Conservation (phyloP, 2,329 filamentous ascomycete genomes). For the Apiospora malaysiana region DNA sequence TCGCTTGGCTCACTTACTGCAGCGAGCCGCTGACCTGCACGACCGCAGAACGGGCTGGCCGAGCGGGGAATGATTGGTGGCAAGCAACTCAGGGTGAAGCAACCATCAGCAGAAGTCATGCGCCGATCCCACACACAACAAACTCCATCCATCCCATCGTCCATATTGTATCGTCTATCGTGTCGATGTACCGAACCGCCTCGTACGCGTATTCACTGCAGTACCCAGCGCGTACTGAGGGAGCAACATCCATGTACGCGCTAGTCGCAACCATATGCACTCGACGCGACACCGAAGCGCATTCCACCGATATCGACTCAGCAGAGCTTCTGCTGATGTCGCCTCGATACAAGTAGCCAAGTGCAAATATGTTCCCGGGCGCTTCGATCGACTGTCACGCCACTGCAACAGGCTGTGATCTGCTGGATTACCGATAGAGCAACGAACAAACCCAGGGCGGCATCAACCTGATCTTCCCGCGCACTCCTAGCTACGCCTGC, state of each 20-base stretch:
- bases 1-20: too few species aligned
- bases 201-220: not conserved
- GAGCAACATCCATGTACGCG: not conserved
- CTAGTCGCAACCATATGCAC: not conserved
- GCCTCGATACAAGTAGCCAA: not conserved
- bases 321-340: not conserved
- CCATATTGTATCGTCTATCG: not conserved
- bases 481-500: not conserved
- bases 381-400: not conserved
- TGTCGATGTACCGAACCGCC: conserved; percentile 4
- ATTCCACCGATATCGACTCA: too few species aligned
- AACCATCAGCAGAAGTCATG: not conserved
- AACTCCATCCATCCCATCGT: not conserved
- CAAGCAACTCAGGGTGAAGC: not conserved
- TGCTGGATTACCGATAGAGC: not conserved
- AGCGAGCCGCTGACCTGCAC: too few species aligned
- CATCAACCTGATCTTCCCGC: not conserved
- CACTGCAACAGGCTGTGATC: not conserved
- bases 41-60: not conserved
- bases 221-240: not conserved
- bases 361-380: not conserved
- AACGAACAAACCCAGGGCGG: not conserved
- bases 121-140: not conserved
- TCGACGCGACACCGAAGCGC: not conserved
- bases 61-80: not conserved